Base-by-base conservation (phyloP, 225 moss, liverwort and hornwort species). In the Thuidium tamariscinum region DNA sequence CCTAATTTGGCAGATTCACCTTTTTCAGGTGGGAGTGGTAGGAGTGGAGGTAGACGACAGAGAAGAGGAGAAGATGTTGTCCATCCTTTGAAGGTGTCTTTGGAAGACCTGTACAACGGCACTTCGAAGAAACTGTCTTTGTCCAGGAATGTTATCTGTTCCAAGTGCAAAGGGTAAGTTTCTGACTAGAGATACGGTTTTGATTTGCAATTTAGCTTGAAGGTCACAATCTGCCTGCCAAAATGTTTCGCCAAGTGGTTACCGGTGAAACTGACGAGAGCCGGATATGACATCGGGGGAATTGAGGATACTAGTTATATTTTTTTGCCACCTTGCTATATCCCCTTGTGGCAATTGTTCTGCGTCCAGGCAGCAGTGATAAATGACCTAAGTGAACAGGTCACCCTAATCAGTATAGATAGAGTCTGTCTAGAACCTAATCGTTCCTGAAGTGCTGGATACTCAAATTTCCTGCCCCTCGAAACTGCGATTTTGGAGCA, bases 11-110 rank as follows among this genome's bases (percentile, higher is more conserved):
- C 78, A 34, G 68, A 66, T 65, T 75, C 10, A 5, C 65, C 73
- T 74, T 44, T 79, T 73, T 82, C 82, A 91, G 80, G 88, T 87
- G 80, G 92, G 6, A 88, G 88, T 60, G 88, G 88, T 12, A 87
- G 92, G 80, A 78, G 90, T 49, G 86, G 86, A 61, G 71, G 90
- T n/a, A 68, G 92, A 25, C 89, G 92, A 30, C 92, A 90, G 76
- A 86, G 90, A 62, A 92, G 86, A 84, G 92, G 92, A 37, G 92
- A 92, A 87, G 92, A 92, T 69, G 92, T 92, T 30, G 92, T 92
- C 3, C 92, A 92, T 52, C 92, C 92, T 2, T 41, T 92, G 82
- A 92, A 92, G 84, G 92, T 92, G 48, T 90, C 92, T 11, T 54
- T 90, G 86, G 92, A 92, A 41, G 92, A 92, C 20, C 66, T 92